phyloP scores from a whole-genome alignment of 2,329 filamentous ascomycete genomes.

The Fusarium burgessii region DNA sequence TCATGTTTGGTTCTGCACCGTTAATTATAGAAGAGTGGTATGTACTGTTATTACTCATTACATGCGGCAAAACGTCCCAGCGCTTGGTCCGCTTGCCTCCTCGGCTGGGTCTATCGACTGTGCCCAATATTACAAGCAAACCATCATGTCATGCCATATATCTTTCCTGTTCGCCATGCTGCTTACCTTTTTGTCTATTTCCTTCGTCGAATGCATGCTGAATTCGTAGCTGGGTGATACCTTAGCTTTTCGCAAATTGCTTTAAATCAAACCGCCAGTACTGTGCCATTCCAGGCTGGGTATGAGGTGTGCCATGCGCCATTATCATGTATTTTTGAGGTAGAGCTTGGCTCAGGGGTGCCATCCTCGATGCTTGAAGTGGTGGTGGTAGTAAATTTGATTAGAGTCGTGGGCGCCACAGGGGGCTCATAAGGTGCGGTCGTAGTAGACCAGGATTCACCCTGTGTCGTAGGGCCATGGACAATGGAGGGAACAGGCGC shows the following conservation, averaged over 20 bases:
- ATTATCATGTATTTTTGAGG: slow-evolving; percentile 54
- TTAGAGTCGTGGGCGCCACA: slow-evolving; percentile 28
- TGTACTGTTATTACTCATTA: slow-evolving; percentile 45
- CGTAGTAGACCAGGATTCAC: slow-evolving; percentile 16
- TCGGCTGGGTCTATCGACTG: slow-evolving; percentile 35
- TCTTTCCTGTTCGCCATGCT: slow-evolving; percentile 24
- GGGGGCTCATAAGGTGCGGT: slow-evolving; percentile 10
- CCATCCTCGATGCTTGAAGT: slow-evolving; percentile 12
- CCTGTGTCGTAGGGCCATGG: slow-evolving; percentile 4
- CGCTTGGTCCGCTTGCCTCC: slow-evolving; percentile 54
- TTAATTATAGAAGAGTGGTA: not conserved
- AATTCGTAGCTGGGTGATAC: not conserved
- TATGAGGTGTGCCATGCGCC: slow-evolving; percentile 62
- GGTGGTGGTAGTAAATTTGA: slow-evolving; percentile 24
- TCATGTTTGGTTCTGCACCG: slow-evolving; percentile 11
- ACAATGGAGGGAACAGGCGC: slow-evolving; percentile 5
- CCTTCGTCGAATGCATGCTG: not conserved
- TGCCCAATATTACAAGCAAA: slow-evolving; percentile 25
- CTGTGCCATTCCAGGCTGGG: slow-evolving; percentile 58
- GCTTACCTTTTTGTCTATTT: slow-evolving; percentile 3
- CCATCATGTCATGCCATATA: slow-evolving; percentile 20
- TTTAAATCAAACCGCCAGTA: slow-evolving; percentile 12
- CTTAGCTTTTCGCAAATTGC: slow-evolving; percentile 21
- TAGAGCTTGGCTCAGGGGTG: slow-evolving; percentile 26
- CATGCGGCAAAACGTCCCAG: slow-evolving; percentile 52